Conservation (phyloP, 1,284 basidiomycete species). For the Calocybe gambosa region DNA sequence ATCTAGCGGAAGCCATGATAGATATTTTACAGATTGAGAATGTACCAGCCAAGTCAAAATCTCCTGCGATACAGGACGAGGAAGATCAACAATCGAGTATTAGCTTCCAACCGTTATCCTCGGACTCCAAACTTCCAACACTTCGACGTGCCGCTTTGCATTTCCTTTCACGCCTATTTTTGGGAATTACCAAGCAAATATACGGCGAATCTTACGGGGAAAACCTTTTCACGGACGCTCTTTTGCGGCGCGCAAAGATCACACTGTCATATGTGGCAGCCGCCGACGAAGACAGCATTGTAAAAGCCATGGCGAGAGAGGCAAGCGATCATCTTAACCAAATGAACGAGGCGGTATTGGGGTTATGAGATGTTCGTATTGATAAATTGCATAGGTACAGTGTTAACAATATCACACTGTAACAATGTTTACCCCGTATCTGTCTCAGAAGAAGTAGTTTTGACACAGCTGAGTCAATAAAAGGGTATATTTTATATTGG, state of each 20-base stretch:
- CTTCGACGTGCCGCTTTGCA: constrained; percentile 79
- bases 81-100: constrained; percentile 26
- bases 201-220: constrained; percentile 34
- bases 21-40: constrained; percentile 79
- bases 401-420: not conserved
- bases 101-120: constrained; percentile 50
- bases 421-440: constrained; percentile 77
- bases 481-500: constrained; percentile 59
- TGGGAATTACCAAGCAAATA: constrained; percentile 41
- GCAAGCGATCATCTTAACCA: constrained; percentile 51
- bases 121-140: constrained; percentile 66
- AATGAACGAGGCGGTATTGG: constrained; percentile 43
- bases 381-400: not conserved
- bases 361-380: constrained; percentile 24
- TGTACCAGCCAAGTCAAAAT: constrained; percentile 26
- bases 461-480: constrained; percentile 69
- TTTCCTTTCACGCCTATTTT: constrained; percentile 64
- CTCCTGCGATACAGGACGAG: constrained; percentile 17
- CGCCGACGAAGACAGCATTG: constrained; percentile 70
- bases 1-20: constrained; percentile 62
- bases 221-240: constrained; percentile 27
- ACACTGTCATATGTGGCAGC: constrained; percentile 68
- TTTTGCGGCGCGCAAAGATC: constrained; percentile 49
- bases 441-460: constrained; percentile 71
- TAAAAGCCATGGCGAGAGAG: constrained; percentile 77